Base-by-base conservation (phyloP, 2,329 filamentous ascomycete species). In the Chrysosphaeria jannelii region DNA sequence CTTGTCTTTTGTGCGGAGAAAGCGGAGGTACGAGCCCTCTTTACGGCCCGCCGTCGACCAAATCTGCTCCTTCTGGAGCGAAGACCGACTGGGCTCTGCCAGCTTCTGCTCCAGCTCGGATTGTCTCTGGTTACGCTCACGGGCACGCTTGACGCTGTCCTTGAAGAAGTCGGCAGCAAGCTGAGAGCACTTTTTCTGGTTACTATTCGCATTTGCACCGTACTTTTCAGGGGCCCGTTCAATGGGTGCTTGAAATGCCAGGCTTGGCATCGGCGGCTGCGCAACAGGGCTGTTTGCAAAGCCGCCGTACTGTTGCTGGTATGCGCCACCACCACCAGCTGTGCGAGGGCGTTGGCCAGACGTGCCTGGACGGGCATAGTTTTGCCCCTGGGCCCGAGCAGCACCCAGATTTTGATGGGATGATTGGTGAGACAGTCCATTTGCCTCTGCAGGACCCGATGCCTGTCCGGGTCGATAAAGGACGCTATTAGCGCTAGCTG, bases 41-140 rank as follows among this genome's bases (percentile, higher is more conserved):
- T 79, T 76, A 37, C 72, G 70, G 26, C 78, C 72, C 33, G 78
- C 69, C 31, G 66, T 72, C 31, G 72, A 69, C 51, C 72, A 75
- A 37, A 89, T 72, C 43, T 76, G 68, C 40, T 75, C 68, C 43
- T 81, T 79, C 39, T 75, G 61, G 16, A 63, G 52, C 29, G 75
- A 58, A 18, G 67, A 64, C 39, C 81, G 59, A 33, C 59, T 65
- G 14, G 71, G 60, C 36, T 89, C 74, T 30, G 63, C 58, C 30
- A 91, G 57, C 37, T 81, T 72, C 36, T 70, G 66, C 38, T 93
- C 81, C 35, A 93, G 59, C 43, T 93, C 79, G 36, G 76, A 76
- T 35, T 88, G 79, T 79, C 79, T 71, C 45, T 88, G 67, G 44
- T 97, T 97, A 28, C 85, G 67, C 48, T 93, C 85, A 34, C 81